A percentile compares a stretch with the other conserved stretches of the same genome.
Evolutionary conservation across 1,284 basidiomycete species (phyloP).

Genomic region (Rhodotorula sp.): DNA sequence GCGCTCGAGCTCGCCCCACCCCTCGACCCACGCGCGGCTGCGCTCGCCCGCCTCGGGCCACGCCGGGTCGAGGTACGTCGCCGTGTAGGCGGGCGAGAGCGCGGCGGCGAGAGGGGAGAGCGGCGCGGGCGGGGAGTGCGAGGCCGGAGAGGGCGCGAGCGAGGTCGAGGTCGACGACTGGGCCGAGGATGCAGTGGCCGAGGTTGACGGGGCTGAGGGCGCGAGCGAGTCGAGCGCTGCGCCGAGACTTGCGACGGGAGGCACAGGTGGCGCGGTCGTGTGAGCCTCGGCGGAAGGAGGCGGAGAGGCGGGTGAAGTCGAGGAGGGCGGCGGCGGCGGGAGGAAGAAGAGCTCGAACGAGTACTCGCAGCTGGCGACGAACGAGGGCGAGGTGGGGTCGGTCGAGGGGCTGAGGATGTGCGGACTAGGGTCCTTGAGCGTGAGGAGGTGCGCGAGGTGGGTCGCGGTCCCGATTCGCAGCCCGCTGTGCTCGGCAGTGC

Average conservation of each 20-base stretch:
- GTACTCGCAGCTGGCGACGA: constrained; percentile 31
- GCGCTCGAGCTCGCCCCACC: constrained; percentile 27
- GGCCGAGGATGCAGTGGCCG: background rate
- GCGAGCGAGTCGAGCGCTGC: no score
- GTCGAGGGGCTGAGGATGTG: constrained; percentile 34
- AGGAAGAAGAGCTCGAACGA: constrained; percentile 38
- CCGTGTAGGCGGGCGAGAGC: background rate
- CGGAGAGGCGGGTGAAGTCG: background rate
- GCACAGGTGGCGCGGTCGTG: background rate
- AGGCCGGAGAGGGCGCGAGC: constrained; percentile 1
- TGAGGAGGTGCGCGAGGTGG: constrained; percentile 33
- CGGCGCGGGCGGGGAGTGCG: background rate
- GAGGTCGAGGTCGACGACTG: background rate
- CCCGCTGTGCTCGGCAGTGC: constrained; percentile 15
- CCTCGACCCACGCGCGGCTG: constrained; percentile 13
- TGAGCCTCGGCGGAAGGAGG: no score
- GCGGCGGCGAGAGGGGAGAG: background rate
- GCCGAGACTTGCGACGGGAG: no score
- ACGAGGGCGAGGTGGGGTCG: constrained; percentile 11
- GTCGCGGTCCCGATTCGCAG: background rate
- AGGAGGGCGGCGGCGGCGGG: background rate
- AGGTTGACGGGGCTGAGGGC: background rate
- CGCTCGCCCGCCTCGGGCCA: constrained; percentile 40
- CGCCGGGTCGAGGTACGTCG: background rate
- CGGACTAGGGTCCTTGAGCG: constrained; percentile 25